Percentiles rank a stretch among this genome's conserved stretches.
Conservation (phyloP, 1,284 basidiomycete genomes). For the Marasmius oreades region DNA sequence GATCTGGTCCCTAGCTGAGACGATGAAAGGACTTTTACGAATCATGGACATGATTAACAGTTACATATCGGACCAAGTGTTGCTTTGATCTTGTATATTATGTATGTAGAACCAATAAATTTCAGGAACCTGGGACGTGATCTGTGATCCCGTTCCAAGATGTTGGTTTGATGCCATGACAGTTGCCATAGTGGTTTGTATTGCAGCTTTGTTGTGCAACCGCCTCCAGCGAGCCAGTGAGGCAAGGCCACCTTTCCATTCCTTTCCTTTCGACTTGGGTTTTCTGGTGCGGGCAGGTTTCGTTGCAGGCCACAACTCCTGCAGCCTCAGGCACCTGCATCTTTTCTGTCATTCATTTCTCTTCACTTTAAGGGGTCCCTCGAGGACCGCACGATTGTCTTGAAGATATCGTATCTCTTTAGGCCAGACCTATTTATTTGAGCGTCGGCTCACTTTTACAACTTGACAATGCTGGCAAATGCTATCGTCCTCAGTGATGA, state of each 20-base stretch:
- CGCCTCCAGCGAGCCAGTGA: no score
- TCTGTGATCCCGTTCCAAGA: not conserved
- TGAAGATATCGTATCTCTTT: constrained; percentile 2
- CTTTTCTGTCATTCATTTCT: not conserved
- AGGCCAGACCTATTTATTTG: constrained; percentile 5
- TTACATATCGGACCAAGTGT: not conserved
- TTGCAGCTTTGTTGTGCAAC: not conserved
- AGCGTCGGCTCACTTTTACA: constrained; percentile 21
- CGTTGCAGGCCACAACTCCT: constrained; percentile 4
- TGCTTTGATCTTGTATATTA: not conserved
- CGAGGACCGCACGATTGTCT: not conserved
- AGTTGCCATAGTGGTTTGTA: not conserved
- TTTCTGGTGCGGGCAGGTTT: not conserved
- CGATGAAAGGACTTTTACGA: constrained; percentile 7
- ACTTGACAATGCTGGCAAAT: not conserved
- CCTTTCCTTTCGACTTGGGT: not conserved
- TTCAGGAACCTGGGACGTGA: no score
- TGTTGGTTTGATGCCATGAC: not conserved
- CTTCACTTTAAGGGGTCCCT: not conserved
- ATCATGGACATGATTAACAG: not conserved
- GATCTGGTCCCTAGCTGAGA: constrained; percentile 29
- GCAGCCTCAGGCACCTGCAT: not conserved
- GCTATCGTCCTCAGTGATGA: constrained; percentile 20
- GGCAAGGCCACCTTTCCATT: not conserved
- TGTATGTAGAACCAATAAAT: no score